A percentile compares a stretch with the other conserved stretches of the same genome.
Conservation (phyloP, 306 rosid species). For the Macrotyloma uniflorum region DNA sequence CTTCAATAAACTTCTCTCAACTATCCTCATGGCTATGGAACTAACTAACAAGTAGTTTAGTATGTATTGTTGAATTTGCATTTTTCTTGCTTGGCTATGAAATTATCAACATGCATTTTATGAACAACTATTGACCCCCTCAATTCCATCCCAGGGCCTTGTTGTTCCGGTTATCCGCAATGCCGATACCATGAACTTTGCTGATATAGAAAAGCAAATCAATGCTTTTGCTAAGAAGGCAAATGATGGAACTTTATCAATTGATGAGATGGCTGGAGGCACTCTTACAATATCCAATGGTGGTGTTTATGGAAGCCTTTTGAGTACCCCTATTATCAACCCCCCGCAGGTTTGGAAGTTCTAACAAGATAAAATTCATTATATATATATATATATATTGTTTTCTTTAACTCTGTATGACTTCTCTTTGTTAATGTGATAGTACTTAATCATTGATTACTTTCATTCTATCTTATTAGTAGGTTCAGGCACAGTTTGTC, state of each 20-base stretch:
- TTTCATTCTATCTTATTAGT: neutral
- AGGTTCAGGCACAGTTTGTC: neutral
- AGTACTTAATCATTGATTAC: neutral
- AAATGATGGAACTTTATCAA: conserved; percentile 68
- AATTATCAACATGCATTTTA: neutral
- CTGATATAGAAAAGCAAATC: conserved; percentile 84
- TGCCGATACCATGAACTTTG: conserved; percentile 72
- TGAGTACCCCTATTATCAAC: conserved; percentile 85
- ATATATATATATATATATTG: neutral
- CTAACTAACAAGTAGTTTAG: neutral
- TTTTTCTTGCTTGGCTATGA: conserved; percentile 21
- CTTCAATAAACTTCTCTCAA: neutral
- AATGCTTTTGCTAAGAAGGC: conserved; percentile 81
- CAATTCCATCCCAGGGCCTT: conserved; percentile 55
- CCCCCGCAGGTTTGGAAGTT: conserved; percentile 75
- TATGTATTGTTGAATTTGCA: neutral
- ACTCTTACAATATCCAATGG: conserved; percentile 85
- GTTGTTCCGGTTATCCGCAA: conserved; percentile 84
- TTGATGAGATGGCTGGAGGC: conserved; percentile 94
- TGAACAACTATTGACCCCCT: conserved; percentile 22
- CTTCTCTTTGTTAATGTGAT: neutral
- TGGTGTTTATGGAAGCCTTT: conserved; percentile 87
- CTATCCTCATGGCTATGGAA: conserved; percentile 23
- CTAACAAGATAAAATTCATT: neutral
- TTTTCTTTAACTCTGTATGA: conserved; percentile 3